Percentiles rank a stretch among this genome's conserved stretches.
Evolutionary conservation across 805 yeast genomes (phyloP).

Genomic region (Yamadazyma tumulicola): DNA sequence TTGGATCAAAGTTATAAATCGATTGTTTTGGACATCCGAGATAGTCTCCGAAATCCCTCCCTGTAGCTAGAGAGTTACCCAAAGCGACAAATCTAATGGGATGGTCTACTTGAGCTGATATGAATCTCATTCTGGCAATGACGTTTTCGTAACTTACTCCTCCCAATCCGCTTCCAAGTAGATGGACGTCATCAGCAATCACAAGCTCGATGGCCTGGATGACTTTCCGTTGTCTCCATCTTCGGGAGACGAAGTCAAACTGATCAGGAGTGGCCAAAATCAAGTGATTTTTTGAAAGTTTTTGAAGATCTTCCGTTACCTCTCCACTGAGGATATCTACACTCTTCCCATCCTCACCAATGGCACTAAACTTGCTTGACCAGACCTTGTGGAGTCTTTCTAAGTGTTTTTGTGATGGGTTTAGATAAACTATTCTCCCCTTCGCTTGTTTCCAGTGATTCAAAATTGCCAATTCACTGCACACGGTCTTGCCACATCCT

Average conservation of each 20-base stretch:
- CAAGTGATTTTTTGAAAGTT: slow-evolving; percentile 60
- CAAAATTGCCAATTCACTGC: slow-evolving; percentile 71
- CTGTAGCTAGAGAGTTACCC: slow-evolving; percentile 67
- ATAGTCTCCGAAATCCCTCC: slow-evolving; percentile 83
- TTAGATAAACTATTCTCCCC: slow-evolving; percentile 72
- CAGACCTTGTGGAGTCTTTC: slow-evolving; percentile 49
- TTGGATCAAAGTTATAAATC: slow-evolving; percentile 68
- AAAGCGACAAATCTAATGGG: slow-evolving; percentile 62
- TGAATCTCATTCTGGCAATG: slow-evolving; percentile 67
- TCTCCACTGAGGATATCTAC: slow-evolving; percentile 59
- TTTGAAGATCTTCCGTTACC: slow-evolving; percentile 47
- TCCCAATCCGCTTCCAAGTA: slow-evolving; percentile 40
- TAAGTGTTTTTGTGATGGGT: slow-evolving; percentile 56
- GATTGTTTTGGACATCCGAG: slow-evolving; percentile 62
- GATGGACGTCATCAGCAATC: slow-evolving; percentile 72
- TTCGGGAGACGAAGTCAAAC: slow-evolving; percentile 66
- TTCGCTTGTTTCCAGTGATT: slow-evolving; percentile 67
- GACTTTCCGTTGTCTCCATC: slow-evolving; percentile 78
- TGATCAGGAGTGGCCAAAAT: slow-evolving; percentile 76
- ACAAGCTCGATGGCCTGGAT: slow-evolving; percentile 65
- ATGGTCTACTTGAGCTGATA: slow-evolving; percentile 61
- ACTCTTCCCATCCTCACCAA: slow-evolving; percentile 49
- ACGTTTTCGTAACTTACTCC: slow-evolving; percentile 70
- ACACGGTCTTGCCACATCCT: slow-evolving; percentile 69
- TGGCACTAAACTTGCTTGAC: slow-evolving; percentile 43